Conservation (phyloP, 768 basidiomycete genomes). For the Amylocystis lapponica region DNA sequence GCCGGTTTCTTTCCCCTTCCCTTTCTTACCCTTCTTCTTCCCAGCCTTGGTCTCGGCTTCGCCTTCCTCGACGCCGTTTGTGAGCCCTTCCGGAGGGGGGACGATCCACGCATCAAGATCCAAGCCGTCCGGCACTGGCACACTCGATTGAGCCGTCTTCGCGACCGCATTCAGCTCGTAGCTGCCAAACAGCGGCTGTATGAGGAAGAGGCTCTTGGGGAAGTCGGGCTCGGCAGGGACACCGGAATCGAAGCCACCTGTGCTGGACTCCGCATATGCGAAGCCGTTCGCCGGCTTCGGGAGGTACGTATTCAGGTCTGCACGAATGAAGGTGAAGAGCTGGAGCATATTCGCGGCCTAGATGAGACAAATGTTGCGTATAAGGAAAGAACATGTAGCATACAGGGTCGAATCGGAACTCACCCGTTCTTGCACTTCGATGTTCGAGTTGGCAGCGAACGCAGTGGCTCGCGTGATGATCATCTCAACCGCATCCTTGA, state of each 20-base stretch:
- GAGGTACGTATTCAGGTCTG: slow-evolving; percentile 57
- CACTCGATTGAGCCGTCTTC: slow-evolving; percentile 68
- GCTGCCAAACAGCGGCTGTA: slow-evolving; percentile 68
- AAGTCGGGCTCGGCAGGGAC: slow-evolving; percentile 46
- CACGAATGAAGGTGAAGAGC: slow-evolving; percentile 68
- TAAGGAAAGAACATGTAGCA: neutral
- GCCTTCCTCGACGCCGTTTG: slow-evolving; percentile 27
- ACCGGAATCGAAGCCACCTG: slow-evolving; percentile 33
- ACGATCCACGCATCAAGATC: slow-evolving; percentile 86
- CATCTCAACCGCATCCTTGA: slow-evolving; percentile 57
- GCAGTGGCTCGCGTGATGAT: slow-evolving; percentile 52
- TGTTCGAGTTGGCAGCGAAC: slow-evolving; percentile 58
- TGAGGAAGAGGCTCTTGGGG: slow-evolving; percentile 86
- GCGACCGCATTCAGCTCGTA: slow-evolving; percentile 89
- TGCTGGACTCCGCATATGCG: slow-evolving; percentile 33
- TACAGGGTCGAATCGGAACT: slow-evolving; percentile 27
- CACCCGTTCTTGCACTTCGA: slow-evolving; percentile 94
- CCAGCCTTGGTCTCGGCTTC: slow-evolving; percentile 29
- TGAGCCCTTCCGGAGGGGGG: slow-evolving; percentile 32
- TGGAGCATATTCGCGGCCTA: slow-evolving; percentile 81
- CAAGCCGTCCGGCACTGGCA: slow-evolving; percentile 77
- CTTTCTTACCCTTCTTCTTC: slow-evolving; percentile 35
- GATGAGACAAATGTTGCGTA: neutral
- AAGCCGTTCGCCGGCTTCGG: slow-evolving; percentile 30
- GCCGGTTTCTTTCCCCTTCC: slow-evolving; percentile 33